Base-by-base conservation (phyloP, 108 stramenopile species). In the Chaetoceros tenuissimus region DNA sequence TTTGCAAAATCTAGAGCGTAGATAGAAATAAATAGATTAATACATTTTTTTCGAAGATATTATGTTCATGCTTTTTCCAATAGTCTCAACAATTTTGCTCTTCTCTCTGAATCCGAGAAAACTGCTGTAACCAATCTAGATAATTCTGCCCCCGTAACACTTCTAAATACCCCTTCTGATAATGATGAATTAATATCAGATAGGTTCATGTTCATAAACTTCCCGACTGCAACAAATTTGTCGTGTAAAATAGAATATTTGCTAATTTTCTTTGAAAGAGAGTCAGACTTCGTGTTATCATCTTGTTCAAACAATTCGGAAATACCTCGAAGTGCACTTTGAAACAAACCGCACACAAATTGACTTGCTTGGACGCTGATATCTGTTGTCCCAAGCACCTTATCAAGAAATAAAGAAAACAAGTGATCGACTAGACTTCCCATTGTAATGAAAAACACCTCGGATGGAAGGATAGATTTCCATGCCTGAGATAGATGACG, bases 371-470 rank as follows among this genome's bases (percentile, higher is more conserved):
- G 57, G 10, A 63, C 68, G 17, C 78, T 78, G 55, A 91, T 76
- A 48, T 57, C 69, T 23, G 26, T 48, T 17, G 79, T 78, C 26
- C 62, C 55, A 57, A 76, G 48, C n/a, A 92, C 65, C 26, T 75
- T 74, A 10, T 84, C 80, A 46, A 83, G 55, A 29, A 71, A 81
- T 16, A 85, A 46, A 1, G 70, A 64, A 25, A 92, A 75, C 7
- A 84, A 34, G 25, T 73, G 71, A 63, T 92, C 84, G 0, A 74
- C 73, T 25, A 92, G 69, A 56, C 79, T 77, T 3, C 85, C 84
- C 56, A 92, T 81, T 1, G 84, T 63, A 50, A 72, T 56, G 28
- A 56, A 45, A 60, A 85, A 82, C 1, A 85, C 66, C 20, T 69
- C 55, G 19, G 69, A 59, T 3, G 83, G 68, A 0, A 92, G 64